Evolutionary conservation across 78 protist species (phyloP).

Genomic region (Monosiga brevicollis): DNA sequence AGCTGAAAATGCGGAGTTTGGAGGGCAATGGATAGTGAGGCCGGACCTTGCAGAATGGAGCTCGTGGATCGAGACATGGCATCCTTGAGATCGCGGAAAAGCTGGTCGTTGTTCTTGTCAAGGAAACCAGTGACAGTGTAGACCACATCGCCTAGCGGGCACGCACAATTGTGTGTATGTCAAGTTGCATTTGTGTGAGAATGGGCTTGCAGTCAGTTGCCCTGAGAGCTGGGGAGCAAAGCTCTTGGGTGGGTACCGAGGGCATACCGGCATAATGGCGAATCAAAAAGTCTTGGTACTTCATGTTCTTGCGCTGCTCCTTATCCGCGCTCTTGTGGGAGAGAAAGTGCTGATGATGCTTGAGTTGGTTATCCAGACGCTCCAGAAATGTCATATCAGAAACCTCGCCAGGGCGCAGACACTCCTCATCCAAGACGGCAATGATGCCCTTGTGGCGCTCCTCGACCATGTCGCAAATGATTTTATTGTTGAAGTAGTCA

Average conservation of each 20-base stretch:
- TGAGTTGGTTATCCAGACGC: too few relatives aligned
- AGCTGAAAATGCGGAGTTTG: too few relatives aligned
- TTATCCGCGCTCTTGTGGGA: neutral
- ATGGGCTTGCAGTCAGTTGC: too few relatives aligned
- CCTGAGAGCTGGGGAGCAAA: too few relatives aligned
- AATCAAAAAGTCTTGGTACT: conserved; percentile 31
- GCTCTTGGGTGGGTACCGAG: too few relatives aligned
- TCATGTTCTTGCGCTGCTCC: neutral
- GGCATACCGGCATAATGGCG: conserved; percentile 68
- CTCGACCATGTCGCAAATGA: conserved; percentile 48
- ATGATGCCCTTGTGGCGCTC: conserved; percentile 32
- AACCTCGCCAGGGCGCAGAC: conserved; percentile 1
- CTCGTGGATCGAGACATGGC: too few relatives aligned
- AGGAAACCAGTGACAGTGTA: conserved; percentile 65
- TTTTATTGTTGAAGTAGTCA: neutral
- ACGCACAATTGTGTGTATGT: too few relatives aligned
- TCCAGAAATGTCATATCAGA: neutral
- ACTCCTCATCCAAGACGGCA: conserved; percentile 60
- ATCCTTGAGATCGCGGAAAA: neutral
- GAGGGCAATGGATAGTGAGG: too few relatives aligned
- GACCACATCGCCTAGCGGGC: conserved; percentile 55
- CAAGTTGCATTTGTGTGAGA: too few relatives aligned
- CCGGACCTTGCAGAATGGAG: too few relatives aligned
- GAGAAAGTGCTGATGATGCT: neutral
- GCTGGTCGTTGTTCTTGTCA: conserved; percentile 25